Evolutionary conservation across 768 basidiomycete genomes (phyloP).

Genomic region (Holtermannia corniformis): DNA sequence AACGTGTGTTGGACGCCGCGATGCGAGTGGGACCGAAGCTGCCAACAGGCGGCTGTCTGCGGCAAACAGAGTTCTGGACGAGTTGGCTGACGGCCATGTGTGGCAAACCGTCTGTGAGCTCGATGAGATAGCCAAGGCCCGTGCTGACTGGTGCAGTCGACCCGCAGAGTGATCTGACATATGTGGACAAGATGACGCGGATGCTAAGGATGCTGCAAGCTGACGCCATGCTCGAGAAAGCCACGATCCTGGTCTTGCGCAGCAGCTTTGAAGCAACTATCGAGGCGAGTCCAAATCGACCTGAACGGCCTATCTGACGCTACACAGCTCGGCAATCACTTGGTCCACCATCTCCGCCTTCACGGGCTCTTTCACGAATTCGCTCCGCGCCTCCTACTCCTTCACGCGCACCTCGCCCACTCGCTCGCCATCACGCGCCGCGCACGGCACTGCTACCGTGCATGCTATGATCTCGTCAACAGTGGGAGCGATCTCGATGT

Average conservation of each 20-base stretch:
- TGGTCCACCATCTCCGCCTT: conserved; percentile 6
- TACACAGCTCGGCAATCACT: conserved; percentile 1
- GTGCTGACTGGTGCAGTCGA: not conserved
- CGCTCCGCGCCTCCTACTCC: conserved; percentile 24
- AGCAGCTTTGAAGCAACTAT: conserved; percentile 10
- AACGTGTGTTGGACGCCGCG: conserved; percentile 17
- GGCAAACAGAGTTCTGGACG: conserved; percentile 9
- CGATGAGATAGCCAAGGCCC: not conserved
- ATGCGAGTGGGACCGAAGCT: conserved; percentile 11
- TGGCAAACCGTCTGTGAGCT: conserved; percentile 32
- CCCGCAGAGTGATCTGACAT: no score
- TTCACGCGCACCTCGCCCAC: conserved; percentile 22
- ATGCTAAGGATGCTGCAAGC: conserved; percentile 1
- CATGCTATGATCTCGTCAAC: conserved; percentile 7
- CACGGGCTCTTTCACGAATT: conserved; percentile 10
- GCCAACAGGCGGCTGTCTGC: conserved; percentile 18
- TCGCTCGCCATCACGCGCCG: conserved; percentile 10
- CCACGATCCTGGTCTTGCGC: conserved; percentile 15
- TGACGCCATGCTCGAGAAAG: conserved; percentile 24
- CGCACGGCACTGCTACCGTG: conserved; percentile 18
- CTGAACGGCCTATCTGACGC: not conserved
- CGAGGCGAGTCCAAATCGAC: conserved; percentile 10
- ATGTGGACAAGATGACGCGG: not conserved
- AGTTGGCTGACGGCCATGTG: conserved; percentile 20
- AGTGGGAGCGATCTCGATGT: conserved; percentile 20